phyloP scores from a whole-genome alignment of 164 flowering plant species.

The Aristolochia contorta region DNA sequence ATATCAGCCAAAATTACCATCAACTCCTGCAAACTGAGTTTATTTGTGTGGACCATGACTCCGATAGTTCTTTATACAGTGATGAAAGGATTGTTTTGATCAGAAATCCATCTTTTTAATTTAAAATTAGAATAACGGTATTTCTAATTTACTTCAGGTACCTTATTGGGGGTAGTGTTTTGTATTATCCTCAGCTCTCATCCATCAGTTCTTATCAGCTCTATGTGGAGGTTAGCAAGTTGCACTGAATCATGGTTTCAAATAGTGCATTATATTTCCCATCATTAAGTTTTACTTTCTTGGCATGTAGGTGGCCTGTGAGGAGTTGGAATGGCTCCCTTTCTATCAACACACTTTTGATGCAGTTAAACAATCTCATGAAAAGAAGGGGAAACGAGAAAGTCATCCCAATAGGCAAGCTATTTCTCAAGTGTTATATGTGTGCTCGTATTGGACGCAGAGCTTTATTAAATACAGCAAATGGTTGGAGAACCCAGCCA shows the following conservation, averaged over 20 bases:
- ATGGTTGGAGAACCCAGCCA: constrained; percentile 82
- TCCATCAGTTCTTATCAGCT: constrained; percentile 94
- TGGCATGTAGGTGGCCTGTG: constrained; percentile 74
- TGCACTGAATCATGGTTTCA: not conserved
- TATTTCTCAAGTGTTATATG: constrained; percentile 57
- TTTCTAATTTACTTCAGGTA: constrained; percentile 35
- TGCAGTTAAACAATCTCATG: constrained; percentile 33
- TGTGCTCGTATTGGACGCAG: constrained; percentile 81
- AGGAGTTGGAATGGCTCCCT: constrained; percentile 97
- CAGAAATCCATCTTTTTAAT: not conserved
- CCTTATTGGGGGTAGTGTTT: constrained; percentile 87
- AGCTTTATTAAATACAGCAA: constrained; percentile 89
- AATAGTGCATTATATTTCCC: not conserved
- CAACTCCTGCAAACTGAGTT: too few species aligned
- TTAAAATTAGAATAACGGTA: not conserved
- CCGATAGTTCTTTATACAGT: too few species aligned
- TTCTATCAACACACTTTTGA: constrained; percentile 52
- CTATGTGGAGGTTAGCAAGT: constrained; percentile 88
- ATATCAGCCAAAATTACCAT: too few species aligned
- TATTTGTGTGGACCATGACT: too few species aligned
- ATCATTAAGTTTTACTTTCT: not conserved
- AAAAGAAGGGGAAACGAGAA: constrained; percentile 41
- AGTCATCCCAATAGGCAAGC: constrained; percentile 69
- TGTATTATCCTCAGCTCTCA: constrained; percentile 94
- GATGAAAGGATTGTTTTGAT: not conserved